A percentile compares a stretch with the other conserved stretches of the same genome.
phyloP scores from a whole-genome alignment of 2,329 filamentous ascomycete genomes.

The Cladosporium sp. region DNA sequence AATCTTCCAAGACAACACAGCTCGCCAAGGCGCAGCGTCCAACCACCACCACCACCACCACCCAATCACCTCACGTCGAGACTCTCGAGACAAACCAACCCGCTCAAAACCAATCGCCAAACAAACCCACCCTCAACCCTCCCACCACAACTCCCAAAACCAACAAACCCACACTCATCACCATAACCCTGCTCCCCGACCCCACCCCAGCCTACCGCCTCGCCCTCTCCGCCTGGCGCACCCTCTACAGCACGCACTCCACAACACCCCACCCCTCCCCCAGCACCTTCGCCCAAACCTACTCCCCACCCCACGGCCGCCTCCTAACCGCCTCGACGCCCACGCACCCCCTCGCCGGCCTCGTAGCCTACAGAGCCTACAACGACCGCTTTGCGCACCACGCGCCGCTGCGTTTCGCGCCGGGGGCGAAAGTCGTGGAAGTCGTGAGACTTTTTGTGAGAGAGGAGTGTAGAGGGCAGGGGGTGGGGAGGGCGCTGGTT shows the following conservation, averaged over 20 bases:
- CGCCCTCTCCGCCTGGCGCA: slow-evolving; percentile 1
- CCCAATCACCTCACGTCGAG: too few relatives aligned
- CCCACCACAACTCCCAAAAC: not conserved
- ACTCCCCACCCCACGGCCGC: slow-evolving; percentile 7
- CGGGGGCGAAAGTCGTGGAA: not conserved
- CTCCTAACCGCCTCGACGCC: slow-evolving; percentile 6
- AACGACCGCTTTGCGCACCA: not conserved
- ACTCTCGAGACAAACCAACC: not conserved
- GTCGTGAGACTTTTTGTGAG: not conserved
- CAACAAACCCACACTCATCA: not conserved
- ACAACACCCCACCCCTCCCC: slow-evolving; percentile 5
- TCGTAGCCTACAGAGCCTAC: slow-evolving; percentile 5
- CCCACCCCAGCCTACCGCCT: not conserved
- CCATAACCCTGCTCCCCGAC: not conserved
- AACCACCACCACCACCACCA: too few relatives aligned
- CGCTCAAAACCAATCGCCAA: not conserved
- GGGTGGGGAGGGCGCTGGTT: slow-evolving; percentile 1
- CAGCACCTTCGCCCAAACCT: not conserved
- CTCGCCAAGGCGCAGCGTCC: too few relatives aligned
- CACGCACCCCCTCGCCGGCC: not conserved
- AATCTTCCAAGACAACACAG: too few relatives aligned
- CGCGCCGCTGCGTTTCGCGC: not conserved
- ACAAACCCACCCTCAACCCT: not conserved
- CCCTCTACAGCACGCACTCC: not conserved
- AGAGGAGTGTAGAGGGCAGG: not conserved